Percentiles rank a stretch among this genome's conserved stretches.
Evolutionary conservation across 495 filamentous ascomycete genomes (phyloP).

Genomic region (Cetradonia linearis): DNA sequence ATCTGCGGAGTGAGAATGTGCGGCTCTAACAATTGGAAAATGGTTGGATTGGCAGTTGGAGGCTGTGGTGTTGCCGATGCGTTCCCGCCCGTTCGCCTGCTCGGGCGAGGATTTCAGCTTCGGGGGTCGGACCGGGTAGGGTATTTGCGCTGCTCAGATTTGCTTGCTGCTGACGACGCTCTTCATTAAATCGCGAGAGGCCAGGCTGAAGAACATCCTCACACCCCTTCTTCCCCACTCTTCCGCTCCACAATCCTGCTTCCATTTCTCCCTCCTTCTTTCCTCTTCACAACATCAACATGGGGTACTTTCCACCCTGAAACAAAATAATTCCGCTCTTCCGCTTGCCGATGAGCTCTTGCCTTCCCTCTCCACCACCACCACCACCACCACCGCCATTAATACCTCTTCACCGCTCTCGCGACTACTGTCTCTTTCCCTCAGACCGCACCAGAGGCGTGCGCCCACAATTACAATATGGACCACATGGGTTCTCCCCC

Average conservation of each 20-base stretch:
- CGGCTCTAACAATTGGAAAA: not conserved
- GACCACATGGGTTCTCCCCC: slow-evolving; percentile 18
- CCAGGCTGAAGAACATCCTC: not conserved
- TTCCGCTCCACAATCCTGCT: not conserved
- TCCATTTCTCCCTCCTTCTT: not conserved
- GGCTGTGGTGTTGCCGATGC: not conserved
- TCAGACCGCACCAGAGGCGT: not conserved
- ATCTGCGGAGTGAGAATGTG: not conserved
- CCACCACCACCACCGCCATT: not conserved
- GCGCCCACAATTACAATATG: slow-evolving; percentile 4
- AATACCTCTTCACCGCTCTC: slow-evolving; percentile 3
- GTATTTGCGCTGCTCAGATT: not conserved
- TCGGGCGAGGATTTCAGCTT: not conserved
- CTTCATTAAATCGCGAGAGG: not conserved
- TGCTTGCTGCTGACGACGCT: slow-evolving; percentile 1
- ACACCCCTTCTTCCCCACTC: not conserved
- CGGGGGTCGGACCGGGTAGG: not conserved
- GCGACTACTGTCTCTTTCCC: not conserved
- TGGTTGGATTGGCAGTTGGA: slow-evolving; percentile 1
- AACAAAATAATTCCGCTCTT: not conserved
- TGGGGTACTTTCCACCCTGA: not conserved
- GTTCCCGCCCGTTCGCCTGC: not conserved
- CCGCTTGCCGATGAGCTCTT: not conserved
- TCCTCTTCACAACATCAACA: not conserved
- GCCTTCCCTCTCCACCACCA: not conserved